Evolutionary conservation across 139 green algal genomes (phyloP).

Genomic region (Chlamydomonas incerta): DNA sequence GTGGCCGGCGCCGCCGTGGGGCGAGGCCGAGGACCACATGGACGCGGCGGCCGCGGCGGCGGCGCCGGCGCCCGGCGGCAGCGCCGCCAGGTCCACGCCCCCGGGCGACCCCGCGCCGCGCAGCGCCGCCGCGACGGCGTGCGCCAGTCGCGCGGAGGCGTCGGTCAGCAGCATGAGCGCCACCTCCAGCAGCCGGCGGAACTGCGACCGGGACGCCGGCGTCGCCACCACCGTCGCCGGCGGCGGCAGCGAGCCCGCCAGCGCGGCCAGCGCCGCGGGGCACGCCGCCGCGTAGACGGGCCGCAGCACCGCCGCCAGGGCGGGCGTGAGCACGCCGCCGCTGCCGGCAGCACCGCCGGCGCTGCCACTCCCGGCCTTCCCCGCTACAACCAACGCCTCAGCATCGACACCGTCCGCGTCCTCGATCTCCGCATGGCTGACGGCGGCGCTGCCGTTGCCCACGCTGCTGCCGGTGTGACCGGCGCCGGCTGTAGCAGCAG

Average conservation of each 20-base stretch:
- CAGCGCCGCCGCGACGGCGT: background rate
- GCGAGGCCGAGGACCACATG: too few relatives aligned
- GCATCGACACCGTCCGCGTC: background rate
- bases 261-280: slow-evolving; percentile 57
- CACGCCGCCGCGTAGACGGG: slow-evolving; percentile 57
- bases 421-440: background rate
- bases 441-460: too few relatives aligned
- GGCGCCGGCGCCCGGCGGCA: too few relatives aligned
- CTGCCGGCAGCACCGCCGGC: background rate
- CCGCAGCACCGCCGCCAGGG: slow-evolving; percentile 45
- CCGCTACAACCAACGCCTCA: background rate
- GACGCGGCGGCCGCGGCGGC: too few relatives aligned
- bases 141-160: slow-evolving; percentile 13
- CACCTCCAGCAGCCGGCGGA: slow-evolving; percentile 59
- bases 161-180: slow-evolving; percentile 53
- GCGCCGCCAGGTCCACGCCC: too few relatives aligned
- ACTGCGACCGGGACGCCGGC: slow-evolving; percentile 16
- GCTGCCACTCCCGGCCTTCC: background rate
- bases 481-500: too few relatives aligned
- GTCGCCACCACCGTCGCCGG: background rate
- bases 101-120: background rate
- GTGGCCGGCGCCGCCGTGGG: too few relatives aligned
- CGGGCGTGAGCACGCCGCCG: slow-evolving; percentile 11
- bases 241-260: slow-evolving; percentile 36
- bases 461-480: too few relatives aligned